Percentiles rank a stretch among this genome's conserved stretches.
Conservation (phyloP, 768 basidiomycete species). For the Lactarius sp. region DNA sequence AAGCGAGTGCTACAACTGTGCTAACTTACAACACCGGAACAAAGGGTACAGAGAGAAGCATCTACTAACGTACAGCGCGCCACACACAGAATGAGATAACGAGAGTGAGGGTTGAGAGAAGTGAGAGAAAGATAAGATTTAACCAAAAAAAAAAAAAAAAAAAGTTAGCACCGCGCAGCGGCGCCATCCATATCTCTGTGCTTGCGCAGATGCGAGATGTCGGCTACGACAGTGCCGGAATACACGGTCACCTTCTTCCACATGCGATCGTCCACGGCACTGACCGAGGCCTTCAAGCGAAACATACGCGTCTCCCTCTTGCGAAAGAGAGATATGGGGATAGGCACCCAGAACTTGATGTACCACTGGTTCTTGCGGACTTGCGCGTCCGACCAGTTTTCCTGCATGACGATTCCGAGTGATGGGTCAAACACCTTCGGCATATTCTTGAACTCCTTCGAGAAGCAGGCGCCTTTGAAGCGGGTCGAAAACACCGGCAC, state of each 20-base stretch:
- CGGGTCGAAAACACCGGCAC: conserved; percentile 17
- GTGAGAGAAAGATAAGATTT: neutral
- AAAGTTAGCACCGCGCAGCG: conserved; percentile 8
- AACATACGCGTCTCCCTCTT: conserved; percentile 26
- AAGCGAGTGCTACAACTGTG: conserved; percentile 4
- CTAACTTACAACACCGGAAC: neutral
- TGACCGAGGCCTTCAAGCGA: conserved; percentile 16
- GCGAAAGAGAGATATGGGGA: conserved; percentile 25
- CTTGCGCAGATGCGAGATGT: conserved; percentile 25
- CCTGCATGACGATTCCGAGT: conserved; percentile 23
- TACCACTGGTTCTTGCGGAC: conserved; percentile 23
- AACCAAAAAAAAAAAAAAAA: neutral
- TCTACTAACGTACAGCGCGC: neutral
- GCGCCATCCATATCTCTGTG: conserved; percentile 24
- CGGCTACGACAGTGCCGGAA: conserved; percentile 23
- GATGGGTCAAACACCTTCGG: conserved; percentile 11
- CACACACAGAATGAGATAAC: neutral
- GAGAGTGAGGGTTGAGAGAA: conserved; percentile 3
- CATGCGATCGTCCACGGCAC: conserved; percentile 23
- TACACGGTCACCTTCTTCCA: conserved; percentile 17
- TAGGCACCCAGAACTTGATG: conserved; percentile 25
- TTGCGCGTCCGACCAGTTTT: conserved; percentile 20
- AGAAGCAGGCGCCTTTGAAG: conserved; percentile 11
- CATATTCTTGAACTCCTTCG: neutral
- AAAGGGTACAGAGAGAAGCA: neutral